Percentiles rank a stretch among this genome's conserved stretches.
phyloP scores from a whole-genome alignment of 768 basidiomycete genomes.

The Pulveroboletus sp. region DNA sequence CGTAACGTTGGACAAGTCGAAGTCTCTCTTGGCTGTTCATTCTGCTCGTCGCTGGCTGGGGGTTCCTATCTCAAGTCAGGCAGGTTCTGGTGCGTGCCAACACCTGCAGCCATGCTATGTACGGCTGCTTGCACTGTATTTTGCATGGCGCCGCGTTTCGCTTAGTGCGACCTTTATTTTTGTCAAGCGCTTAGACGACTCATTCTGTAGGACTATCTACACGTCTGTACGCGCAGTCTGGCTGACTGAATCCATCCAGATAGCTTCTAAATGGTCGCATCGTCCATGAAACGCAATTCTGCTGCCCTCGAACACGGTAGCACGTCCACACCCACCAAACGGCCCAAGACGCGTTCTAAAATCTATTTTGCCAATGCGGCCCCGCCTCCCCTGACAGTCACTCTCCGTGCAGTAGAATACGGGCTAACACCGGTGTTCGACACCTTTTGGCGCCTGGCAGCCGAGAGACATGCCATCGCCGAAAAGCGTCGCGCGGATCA shows the following conservation, averaged over 20 bases:
- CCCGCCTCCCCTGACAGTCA: slow-evolving; percentile 27
- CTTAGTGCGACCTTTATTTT: slow-evolving; percentile 5
- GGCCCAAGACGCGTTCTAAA: slow-evolving; percentile 18
- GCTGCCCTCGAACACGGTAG: slow-evolving; percentile 5
- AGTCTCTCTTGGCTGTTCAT: slow-evolving; percentile 35
- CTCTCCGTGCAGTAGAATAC: slow-evolving; percentile 36
- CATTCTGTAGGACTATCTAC: not conserved
- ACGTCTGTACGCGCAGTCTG: not conserved
- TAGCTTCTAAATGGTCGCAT: not conserved
- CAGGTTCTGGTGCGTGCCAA: not conserved
- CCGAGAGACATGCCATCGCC: slow-evolving; percentile 55
- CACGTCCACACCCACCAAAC: slow-evolving; percentile 18
- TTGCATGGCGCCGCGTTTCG: not conserved
- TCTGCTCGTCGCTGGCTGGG: not conserved
- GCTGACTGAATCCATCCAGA: not conserved
- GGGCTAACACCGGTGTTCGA: slow-evolving; percentile 51
- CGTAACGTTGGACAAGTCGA: slow-evolving; percentile 41
- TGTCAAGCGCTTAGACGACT: not conserved
- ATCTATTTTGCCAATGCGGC: slow-evolving; percentile 11
- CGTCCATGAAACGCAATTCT: slow-evolving; percentile 21
- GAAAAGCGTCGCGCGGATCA: slow-evolving; percentile 47
- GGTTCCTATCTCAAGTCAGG: no score
- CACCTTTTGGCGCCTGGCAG: slow-evolving; percentile 55
- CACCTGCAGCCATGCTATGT: slow-evolving; percentile 1
- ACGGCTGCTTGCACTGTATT: not conserved